Evolutionary conservation across 495 filamentous ascomycete genomes (phyloP).

Genomic region (Daldinia loculata): DNA sequence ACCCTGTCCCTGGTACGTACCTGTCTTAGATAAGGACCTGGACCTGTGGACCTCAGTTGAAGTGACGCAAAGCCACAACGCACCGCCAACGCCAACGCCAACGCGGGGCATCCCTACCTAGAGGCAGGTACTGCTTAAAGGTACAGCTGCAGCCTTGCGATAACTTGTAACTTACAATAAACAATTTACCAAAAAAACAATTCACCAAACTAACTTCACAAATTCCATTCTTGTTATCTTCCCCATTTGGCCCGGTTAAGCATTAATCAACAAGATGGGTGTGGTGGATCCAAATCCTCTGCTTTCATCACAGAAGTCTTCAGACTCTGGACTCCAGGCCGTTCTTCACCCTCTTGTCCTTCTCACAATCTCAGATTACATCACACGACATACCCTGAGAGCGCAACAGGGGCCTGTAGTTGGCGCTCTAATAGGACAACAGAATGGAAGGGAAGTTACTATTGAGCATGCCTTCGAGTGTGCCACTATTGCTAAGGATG

Average conservation of each 20-base stretch:
- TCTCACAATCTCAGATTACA: slow-evolving; percentile 95
- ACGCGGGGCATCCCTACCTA: background rate
- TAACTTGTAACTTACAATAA: slow-evolving; percentile 14
- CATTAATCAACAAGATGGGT: slow-evolving; percentile 30
- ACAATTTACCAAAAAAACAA: slow-evolving; percentile 14
- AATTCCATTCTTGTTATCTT: slow-evolving; percentile 3
- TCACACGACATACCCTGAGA: slow-evolving; percentile 87
- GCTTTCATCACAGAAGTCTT: slow-evolving; percentile 62
- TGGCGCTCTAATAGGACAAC: slow-evolving; percentile 87
- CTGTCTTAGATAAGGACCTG: background rate
- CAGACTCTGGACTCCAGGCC: slow-evolving; percentile 80
- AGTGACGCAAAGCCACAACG: slow-evolving; percentile 1
- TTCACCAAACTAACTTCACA: slow-evolving; percentile 6
- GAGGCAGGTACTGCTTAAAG: background rate
- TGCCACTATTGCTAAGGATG: slow-evolving; percentile 58
- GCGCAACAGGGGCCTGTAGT: slow-evolving; percentile 77
- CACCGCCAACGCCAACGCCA: background rate
- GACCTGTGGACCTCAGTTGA: background rate
- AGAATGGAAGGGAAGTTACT: slow-evolving; percentile 87
- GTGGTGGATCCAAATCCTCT: slow-evolving; percentile 46
- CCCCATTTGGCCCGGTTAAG: slow-evolving; percentile 1
- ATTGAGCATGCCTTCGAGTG: slow-evolving; percentile 94
- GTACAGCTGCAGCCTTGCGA: slow-evolving; percentile 22
- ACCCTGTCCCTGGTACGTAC: background rate
- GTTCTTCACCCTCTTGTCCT: slow-evolving; percentile 93